phyloP scores from a whole-genome alignment of 495 filamentous ascomycete genomes.

The Pyrenula massariospora region DNA sequence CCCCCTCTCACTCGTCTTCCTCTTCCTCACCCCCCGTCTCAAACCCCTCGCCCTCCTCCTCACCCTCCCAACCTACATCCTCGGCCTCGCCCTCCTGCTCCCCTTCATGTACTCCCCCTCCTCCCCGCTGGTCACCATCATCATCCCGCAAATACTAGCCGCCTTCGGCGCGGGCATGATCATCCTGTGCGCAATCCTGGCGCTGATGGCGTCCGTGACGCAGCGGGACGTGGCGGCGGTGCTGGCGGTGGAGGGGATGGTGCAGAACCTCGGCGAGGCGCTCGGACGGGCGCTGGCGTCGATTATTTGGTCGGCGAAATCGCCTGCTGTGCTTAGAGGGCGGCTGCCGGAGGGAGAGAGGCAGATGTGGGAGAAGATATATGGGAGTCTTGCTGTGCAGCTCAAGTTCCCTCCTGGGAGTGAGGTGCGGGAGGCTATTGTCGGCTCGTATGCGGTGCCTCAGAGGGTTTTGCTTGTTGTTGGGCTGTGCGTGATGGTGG shows the following conservation, averaged over 20 bases:
- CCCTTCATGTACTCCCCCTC: constrained; percentile 51
- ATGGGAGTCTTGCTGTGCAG: constrained; percentile 37
- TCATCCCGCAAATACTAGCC: constrained; percentile 75
- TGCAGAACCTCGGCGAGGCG: constrained; percentile 50
- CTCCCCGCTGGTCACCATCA: constrained; percentile 48
- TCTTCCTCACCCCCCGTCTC: constrained; percentile 47
- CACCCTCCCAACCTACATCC: constrained; percentile 48
- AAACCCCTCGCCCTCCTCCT: constrained; percentile 47
- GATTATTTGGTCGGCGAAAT: constrained; percentile 56
- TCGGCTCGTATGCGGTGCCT: constrained; percentile 39
- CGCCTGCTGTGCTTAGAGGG: constrained; percentile 35
- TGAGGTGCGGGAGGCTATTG: constrained; percentile 39
- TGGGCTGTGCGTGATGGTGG: constrained; percentile 28
- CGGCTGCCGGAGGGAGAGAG: constrained; percentile 39
- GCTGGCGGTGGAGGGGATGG: constrained; percentile 50
- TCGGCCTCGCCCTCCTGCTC: constrained; percentile 55
- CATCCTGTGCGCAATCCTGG: constrained; percentile 53
- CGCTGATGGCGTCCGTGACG: constrained; percentile 46
- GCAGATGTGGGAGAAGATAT: constrained; percentile 34
- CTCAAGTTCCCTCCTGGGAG: constrained; percentile 39
- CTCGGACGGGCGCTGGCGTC: constrained; percentile 51
- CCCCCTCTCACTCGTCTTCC: constrained; percentile 47
- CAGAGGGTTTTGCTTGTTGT: constrained; percentile 45
- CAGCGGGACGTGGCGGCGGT: constrained; percentile 58
- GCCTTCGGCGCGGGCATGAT: constrained; percentile 57